phyloP scores from a whole-genome alignment of 805 yeast genomes.

The Jamesozyma hellenica region DNA sequence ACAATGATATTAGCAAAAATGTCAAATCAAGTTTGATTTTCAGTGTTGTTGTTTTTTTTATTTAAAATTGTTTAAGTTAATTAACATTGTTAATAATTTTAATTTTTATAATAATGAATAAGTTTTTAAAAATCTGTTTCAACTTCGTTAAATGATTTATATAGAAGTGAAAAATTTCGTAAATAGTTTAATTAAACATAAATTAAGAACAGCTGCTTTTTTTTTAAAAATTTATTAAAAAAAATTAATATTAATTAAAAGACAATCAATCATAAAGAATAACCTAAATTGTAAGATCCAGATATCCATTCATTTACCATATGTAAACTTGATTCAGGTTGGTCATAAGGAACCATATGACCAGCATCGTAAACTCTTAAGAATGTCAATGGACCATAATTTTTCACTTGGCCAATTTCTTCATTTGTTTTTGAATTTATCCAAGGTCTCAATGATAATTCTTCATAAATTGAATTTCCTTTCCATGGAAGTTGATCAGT shows the following conservation, averaged over 20 bases:
- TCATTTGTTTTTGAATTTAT: conserved; percentile 28
- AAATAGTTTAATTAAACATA: too few species aligned
- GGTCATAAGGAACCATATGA: conserved; percentile 88
- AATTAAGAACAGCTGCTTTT: too few species aligned
- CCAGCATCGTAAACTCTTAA: conserved; percentile 75
- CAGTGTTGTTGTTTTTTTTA: too few species aligned
- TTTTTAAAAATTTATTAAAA: too few species aligned
- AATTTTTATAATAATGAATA: too few species aligned
- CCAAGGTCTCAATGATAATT: conserved; percentile 37
- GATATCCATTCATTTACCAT: conserved; percentile 69
- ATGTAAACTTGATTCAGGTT: conserved; percentile 60
- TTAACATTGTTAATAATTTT: too few species aligned
- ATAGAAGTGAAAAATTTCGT: too few species aligned
- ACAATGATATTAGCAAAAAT: conserved; percentile 15
- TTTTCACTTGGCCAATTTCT: conserved; percentile 65
- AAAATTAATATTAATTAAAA: too few species aligned
- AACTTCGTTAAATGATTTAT: too few species aligned
- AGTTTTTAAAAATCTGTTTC: too few species aligned
- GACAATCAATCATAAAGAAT: neutral
- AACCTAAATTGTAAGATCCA: conserved; percentile 31
- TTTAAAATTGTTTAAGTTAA: too few species aligned
- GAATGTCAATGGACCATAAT: conserved; percentile 60
- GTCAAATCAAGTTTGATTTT: conserved; percentile 3
- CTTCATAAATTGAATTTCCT: conserved; percentile 39
- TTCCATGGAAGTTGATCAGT: conserved; percentile 59